Evolutionary conservation across 164 flowering plant genomes (phyloP).

Genomic region (Chimonanthus praecox): DNA sequence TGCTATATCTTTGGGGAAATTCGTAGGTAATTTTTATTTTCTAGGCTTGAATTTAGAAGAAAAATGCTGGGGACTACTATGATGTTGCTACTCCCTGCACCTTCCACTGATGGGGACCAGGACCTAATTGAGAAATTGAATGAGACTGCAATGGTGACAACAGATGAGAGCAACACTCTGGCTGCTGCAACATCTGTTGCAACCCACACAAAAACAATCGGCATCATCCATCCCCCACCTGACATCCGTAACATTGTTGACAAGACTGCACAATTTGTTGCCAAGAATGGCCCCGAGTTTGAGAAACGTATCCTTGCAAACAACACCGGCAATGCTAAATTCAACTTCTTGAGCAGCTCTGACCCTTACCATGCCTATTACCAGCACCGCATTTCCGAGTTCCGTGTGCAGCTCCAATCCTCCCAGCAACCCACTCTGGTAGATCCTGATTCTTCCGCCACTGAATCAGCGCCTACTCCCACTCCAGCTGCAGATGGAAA

Average conservation of each 20-base stretch:
- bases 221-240: conserved; percentile 92
- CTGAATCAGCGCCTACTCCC: conserved; percentile 25
- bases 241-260: conserved; percentile 86
- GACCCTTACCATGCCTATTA: conserved; percentile 97
- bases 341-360: conserved; percentile 71
- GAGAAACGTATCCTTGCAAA: conserved; percentile 78
- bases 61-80: conserved; percentile 54
- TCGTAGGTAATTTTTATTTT: too few relatives aligned
- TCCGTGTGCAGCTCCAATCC: conserved; percentile 54
- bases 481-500: conserved; percentile 29
- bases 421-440: conserved; percentile 27
- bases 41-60: not conserved
- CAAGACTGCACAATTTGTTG: conserved; percentile 83
- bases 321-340: conserved; percentile 82
- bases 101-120: conserved; percentile 77
- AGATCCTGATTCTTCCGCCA: conserved; percentile 23
- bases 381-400: conserved; percentile 76
- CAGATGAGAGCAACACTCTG: conserved; percentile 11
- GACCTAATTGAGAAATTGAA: conserved; percentile 42
- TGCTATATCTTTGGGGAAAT: too few relatives aligned
- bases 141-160: conserved; percentile 15
- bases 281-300: conserved; percentile 90
- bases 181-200: conserved; percentile 44
- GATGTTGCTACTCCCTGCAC: conserved; percentile 84
- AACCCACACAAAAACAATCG: conserved; percentile 86